A percentile compares a stretch with the other conserved stretches of the same genome.
phyloP scores from a whole-genome alignment of 495 filamentous ascomycete genomes.

The Tuber magnatum region DNA sequence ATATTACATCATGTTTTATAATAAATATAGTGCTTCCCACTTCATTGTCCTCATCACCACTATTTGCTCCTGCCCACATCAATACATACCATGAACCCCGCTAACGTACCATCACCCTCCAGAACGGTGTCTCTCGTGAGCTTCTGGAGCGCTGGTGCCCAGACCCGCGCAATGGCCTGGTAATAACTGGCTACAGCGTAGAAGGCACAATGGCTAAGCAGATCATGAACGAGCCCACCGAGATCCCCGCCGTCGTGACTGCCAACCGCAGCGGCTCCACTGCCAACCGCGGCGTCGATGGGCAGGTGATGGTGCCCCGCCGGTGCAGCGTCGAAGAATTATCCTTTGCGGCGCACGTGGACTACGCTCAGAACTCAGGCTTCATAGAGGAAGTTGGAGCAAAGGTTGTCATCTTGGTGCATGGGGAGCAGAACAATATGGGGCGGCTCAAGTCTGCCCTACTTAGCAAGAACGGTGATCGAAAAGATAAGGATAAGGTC shows the following conservation, averaged over 20 bases:
- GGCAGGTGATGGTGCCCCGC: conserved; percentile 83
- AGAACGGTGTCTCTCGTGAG: conserved; percentile 87
- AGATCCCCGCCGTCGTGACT: conserved; percentile 88
- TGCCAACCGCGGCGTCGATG: conserved; percentile 50
- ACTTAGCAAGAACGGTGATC: conserved; percentile 77
- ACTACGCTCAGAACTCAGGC: conserved; percentile 86
- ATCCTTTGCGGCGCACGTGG: conserved; percentile 92
- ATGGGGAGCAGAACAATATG: conserved; percentile 97
- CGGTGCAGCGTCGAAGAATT: conserved; percentile 87
- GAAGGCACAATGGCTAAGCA: conserved; percentile 98
- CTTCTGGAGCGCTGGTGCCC: conserved; percentile 93
- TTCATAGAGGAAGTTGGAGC: conserved; percentile 91
- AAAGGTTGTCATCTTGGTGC: conserved; percentile 93
- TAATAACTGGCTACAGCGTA: conserved; percentile 96
- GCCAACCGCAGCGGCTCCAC: conserved; percentile 46
- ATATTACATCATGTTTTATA: conserved; percentile 23
- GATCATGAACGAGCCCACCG: conserved; percentile 84
- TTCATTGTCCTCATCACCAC: conserved; percentile 17
- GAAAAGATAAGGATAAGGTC: conserved; percentile 65
- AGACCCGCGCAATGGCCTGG: conserved; percentile 86
- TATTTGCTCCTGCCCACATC: conserved; percentile 14
- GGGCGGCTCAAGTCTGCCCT: conserved; percentile 90
- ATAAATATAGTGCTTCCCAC: conserved; percentile 36
- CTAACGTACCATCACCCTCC: conserved; percentile 40
- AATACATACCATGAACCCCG: conserved; percentile 11